Conservation (phyloP, 805 yeast species). For the Lachancea sp. region DNA sequence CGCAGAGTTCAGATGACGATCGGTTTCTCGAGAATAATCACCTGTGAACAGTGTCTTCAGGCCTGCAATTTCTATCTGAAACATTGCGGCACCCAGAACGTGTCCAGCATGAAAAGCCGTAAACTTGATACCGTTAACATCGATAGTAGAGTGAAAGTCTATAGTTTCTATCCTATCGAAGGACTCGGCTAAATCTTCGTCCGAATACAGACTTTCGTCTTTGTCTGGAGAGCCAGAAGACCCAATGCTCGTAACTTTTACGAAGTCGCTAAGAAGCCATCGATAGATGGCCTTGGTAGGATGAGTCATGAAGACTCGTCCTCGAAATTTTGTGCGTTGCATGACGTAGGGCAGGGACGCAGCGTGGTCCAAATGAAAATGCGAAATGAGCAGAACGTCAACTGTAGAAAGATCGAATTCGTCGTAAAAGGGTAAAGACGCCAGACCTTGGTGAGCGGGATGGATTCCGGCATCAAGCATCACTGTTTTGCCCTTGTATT, state of each 20-base stretch:
- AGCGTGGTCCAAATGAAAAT: slow-evolving; percentile 96
- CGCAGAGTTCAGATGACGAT: slow-evolving; percentile 90
- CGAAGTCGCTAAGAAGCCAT: slow-evolving; percentile 92
- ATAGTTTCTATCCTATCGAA: slow-evolving; percentile 89
- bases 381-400: slow-evolving; percentile 82
- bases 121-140: slow-evolving; percentile 79
- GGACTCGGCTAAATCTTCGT: slow-evolving; percentile 81
- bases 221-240: slow-evolving; percentile 35
- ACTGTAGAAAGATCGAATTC: slow-evolving; percentile 86
- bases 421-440: slow-evolving; percentile 91
- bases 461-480: slow-evolving; percentile 98
- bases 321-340: slow-evolving; percentile 93
- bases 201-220: slow-evolving; percentile 64
- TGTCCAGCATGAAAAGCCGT: slow-evolving; percentile 99
- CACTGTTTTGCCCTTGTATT: slow-evolving; percentile 87
- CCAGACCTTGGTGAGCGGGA: slow-evolving; percentile 87
- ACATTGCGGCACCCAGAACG: slow-evolving; percentile 98
- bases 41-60: slow-evolving; percentile 87
- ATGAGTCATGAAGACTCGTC: slow-evolving; percentile 97
- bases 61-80: slow-evolving; percentile 90
- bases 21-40: slow-evolving; percentile 93
- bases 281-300: slow-evolving; percentile 97
- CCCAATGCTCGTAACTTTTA: slow-evolving; percentile 68
- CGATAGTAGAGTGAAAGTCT: slow-evolving; percentile 92
- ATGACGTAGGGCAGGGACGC: slow-evolving; percentile 96